A percentile compares a stretch with the other conserved stretches of the same genome.
phyloP scores from a whole-genome alignment of 495 filamentous ascomycete species.

The Aspergillus cristatus region DNA sequence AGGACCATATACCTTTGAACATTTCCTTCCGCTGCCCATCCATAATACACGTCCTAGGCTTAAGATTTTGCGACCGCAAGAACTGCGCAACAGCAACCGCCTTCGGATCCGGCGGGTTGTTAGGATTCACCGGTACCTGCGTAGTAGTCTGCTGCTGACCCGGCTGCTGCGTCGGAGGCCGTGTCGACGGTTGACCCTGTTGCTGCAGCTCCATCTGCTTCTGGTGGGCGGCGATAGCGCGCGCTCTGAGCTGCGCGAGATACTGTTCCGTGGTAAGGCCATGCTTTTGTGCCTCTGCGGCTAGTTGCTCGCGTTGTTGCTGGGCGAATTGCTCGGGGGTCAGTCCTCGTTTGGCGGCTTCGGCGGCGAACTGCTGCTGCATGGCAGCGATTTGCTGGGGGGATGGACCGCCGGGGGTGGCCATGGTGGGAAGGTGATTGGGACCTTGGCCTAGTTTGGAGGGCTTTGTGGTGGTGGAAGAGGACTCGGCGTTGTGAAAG shows the following conservation, averaged over 20 bases:
- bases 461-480: too few relatives aligned
- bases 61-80: constrained; percentile 74
- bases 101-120: constrained; percentile 70
- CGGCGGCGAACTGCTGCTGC: constrained; percentile 72
- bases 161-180: constrained; percentile 20
- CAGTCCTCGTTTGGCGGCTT: constrained; percentile 67
- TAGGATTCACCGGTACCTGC: constrained; percentile 51
- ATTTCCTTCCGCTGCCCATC: constrained; percentile 97
- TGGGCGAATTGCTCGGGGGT: constrained; percentile 65
- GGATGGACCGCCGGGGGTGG: constrained; percentile 54
- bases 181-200: constrained; percentile 31
- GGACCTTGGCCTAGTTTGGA: constrained; percentile 1
- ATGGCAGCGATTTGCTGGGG: constrained; percentile 79
- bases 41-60: constrained; percentile 83
- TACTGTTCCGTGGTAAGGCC: constrained; percentile 57
- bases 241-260: constrained; percentile 54
- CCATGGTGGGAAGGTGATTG: constrained; percentile 27
- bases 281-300: constrained; percentile 54
- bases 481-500: too few relatives aligned
- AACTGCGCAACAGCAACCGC: constrained; percentile 87
- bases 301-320: constrained; percentile 44
- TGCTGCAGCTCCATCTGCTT: constrained; percentile 36
- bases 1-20: constrained; percentile 59
- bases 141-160: constrained; percentile 32
- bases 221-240: constrained; percentile 44